These are phyloP conservation scores for Tuber umbilicatum DNA, from an alignment of 495 filamentous ascomycete genomes.

Conservation along the genomic window DNA sequence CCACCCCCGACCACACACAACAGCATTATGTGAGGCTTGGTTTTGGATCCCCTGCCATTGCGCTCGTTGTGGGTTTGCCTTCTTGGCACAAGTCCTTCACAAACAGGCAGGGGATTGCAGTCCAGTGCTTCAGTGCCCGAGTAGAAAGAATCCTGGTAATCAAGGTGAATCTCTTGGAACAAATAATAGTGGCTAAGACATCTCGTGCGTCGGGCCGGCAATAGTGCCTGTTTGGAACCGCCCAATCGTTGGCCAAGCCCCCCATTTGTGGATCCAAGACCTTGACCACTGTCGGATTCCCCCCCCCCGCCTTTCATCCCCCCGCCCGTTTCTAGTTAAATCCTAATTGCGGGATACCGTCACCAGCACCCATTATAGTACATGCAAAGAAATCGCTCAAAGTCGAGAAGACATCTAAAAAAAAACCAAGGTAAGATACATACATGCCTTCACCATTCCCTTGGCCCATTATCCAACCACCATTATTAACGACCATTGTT, in stretches of 20 bases:
- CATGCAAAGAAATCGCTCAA: background rate
- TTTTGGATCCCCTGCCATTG: background rate
- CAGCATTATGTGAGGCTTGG: background rate
- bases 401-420: background rate
- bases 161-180: background rate
- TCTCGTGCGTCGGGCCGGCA: background rate
- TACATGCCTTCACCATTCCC: background rate
- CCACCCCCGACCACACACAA: background rate
- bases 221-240: background rate
- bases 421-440: background rate
- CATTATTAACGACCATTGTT: background rate
- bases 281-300: background rate
- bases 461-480: background rate
- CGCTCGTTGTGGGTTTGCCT: background rate
- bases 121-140: background rate
- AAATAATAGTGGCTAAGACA: background rate
- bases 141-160: background rate
- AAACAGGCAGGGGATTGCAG: background rate
- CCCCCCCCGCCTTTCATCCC: background rate
- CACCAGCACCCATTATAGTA: background rate
- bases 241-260: background rate
- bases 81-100: background rate
- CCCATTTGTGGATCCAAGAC: background rate
- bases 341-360: background rate
- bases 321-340: background rate